Conservation (phyloP, 331 rosid species). For the Rhamnella rubrinervis region DNA sequence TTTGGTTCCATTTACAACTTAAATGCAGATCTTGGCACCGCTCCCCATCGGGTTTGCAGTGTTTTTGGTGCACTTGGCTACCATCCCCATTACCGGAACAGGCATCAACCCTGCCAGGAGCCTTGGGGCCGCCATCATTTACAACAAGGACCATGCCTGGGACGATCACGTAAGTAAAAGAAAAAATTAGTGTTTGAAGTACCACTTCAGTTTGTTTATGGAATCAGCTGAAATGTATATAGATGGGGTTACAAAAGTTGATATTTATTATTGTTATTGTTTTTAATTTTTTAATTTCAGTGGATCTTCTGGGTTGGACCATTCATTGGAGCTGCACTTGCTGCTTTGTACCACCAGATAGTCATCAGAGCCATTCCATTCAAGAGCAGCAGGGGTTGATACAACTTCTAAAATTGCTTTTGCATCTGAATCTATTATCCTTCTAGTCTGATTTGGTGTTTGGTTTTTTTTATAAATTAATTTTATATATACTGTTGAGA, state of each 20-base stretch:
- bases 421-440: neutral
- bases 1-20: neutral
- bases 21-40: constrained; percentile 43
- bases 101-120: constrained; percentile 51
- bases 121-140: constrained; percentile 44
- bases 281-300: constrained; percentile 16
- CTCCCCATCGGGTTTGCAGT: constrained; percentile 46
- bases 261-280: neutral
- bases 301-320: constrained; percentile 46
- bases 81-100: constrained; percentile 41
- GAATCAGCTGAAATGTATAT: neutral
- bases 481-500: constrained; percentile 2
- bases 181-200: neutral
- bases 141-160: constrained; percentile 41
- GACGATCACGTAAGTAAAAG: constrained; percentile 28
- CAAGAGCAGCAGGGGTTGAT: constrained; percentile 34
- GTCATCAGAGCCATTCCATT: constrained; percentile 46
- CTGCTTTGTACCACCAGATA: constrained; percentile 42
- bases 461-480: too few relatives aligned
- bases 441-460: too few relatives aligned
- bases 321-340: constrained; percentile 41
- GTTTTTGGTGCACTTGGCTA: constrained; percentile 42
- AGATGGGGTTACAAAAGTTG: neutral
- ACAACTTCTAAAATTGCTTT: neutral
- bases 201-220: neutral